Percentiles rank a stretch among this genome's conserved stretches.
Conservation (phyloP, 2,329 filamentous ascomycete genomes). For the Colletotrichum zoysiae region DNA sequence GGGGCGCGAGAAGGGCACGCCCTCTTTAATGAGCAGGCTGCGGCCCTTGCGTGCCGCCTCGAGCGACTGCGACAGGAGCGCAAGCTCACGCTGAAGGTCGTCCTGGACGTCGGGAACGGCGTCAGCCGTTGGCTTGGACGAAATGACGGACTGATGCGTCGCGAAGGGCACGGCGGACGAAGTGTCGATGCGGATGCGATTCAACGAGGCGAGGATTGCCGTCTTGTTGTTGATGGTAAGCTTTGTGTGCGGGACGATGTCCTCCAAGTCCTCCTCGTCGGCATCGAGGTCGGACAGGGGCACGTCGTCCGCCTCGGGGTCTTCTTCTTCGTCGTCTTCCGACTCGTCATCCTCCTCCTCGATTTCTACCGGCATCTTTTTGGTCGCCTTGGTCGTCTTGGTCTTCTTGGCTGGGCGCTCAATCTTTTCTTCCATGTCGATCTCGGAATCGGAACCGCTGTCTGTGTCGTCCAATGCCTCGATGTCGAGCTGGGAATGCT, state of each 20-base stretch:
- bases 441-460: constrained; percentile 74
- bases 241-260: constrained; percentile 89
- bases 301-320: constrained; percentile 87
- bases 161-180: constrained; percentile 80
- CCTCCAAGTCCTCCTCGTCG: constrained; percentile 84
- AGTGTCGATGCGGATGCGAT: constrained; percentile 80
- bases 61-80: constrained; percentile 91
- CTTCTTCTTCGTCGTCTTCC: constrained; percentile 72
- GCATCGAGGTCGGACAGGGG: constrained; percentile 87
- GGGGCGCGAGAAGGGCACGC: constrained; percentile 87
- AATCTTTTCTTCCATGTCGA: constrained; percentile 82
- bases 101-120: constrained; percentile 88
- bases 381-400: constrained; percentile 58
- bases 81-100: constrained; percentile 90
- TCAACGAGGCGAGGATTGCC: constrained; percentile 83
- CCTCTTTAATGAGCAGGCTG: constrained; percentile 81
- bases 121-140: constrained; percentile 71
- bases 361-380: constrained; percentile 48
- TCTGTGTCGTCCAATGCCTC: constrained; percentile 72
- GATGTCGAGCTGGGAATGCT: constrained; percentile 60
- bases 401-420: constrained; percentile 62
- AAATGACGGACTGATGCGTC: constrained; percentile 82
- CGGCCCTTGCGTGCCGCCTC: constrained; percentile 82
- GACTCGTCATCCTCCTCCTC: constrained; percentile 62
- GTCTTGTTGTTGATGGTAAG: constrained; percentile 98